Base-by-base conservation (phyloP, 495 filamentous ascomycete genomes). In the Trichoderma reesei region DNA sequence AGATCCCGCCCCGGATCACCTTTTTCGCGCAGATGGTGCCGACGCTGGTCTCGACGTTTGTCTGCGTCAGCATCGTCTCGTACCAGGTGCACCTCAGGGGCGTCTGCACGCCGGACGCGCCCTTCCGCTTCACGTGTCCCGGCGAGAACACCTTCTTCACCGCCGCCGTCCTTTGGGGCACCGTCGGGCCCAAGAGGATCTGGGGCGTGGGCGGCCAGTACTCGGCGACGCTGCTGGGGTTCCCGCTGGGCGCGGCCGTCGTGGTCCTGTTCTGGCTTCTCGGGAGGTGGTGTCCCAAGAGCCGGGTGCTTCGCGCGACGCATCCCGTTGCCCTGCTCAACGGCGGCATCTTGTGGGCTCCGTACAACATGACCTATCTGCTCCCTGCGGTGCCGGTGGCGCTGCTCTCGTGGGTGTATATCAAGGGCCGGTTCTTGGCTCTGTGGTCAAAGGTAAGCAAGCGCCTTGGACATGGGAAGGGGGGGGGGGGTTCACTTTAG, bases 71-170 rank as follows among this genome's bases (percentile, higher is more conserved):
- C 41, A 69, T 78, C n/a, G 68, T 79, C 60, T 74, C 76, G 63
- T 79, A 74, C 66, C 76, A 79, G 65, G 68, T 75, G 14, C 66
- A 70, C 44, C 76, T 79, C 42, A 65, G 71, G 42, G 64, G 67
- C 48, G 68, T 79, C 5, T 79, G 76, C 70, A 78, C 75, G 8
- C 31, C 64, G n/a, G 38, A 73, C 11, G 76, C 76, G 39, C 74
- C 75, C 0, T 74, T 73, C 66, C 69, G 70, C 9, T 77, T 78
- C 65, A 72, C 68, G 46, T 79, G 76, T 67, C 76, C 76, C 37
- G 71, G 71, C 13, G 66, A 73, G 51, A 79, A 77, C 69, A 74
- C 75, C 14, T 78, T 78, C 65, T 79, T 79, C 67, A 79, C 76
- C 0, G 72, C 76, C 7, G 72, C 75, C 31, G 73, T 79, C 1